Evolutionary conservation across 2,329 filamentous ascomycete genomes (phyloP), one percentile per base, ranked within the genome.

Genomic region (Sporothrix inflata): DNA sequence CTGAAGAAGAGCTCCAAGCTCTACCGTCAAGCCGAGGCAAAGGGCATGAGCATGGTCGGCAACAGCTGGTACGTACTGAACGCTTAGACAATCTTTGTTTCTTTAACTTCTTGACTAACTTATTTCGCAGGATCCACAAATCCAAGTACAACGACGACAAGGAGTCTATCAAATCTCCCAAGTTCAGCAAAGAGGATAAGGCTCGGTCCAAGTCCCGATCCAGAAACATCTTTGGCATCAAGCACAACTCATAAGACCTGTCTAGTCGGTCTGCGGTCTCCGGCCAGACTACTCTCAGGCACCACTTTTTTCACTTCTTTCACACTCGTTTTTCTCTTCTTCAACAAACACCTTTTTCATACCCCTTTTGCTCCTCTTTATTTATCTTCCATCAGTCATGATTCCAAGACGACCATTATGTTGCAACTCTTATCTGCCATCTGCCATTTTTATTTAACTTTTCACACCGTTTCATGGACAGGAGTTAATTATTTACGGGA

Each of bases 1-100:
- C 84, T 98, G 79, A 98, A 94, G 84, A 98, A 94, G 83, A 95
- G 93, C 67, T 95, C 96, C 73, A 92, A 89, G 74, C 94, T 96
- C 78, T 98, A 98, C 80, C 91, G 96, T 27, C 87, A 91, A 84
- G 96, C 96, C 6, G 96, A 97, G 80, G 90, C 91, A 30, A 96
- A 96, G 82, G 96, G 96, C 7, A 94, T 98, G 86, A 97, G 90
- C 81, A 98, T 98, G 94, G 92, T 97, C 72, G 96, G 96, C 71
- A 98, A 98, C 80, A 98, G 94, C 85, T 99, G 96, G 95, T 97
- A 86, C 79, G 93, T 88, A 72, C 73, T 42, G 30, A 24, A 24
- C 8, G 3, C 19, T 8, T 42, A 12, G 21, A 63, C 21, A 27
- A 3, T 47, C 7, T 4, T 9, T 27, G 24, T 9, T 5, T 40